Conservation (phyloP, 2,329 filamentous ascomycete genomes). For the Bipolaris victoriae region DNA sequence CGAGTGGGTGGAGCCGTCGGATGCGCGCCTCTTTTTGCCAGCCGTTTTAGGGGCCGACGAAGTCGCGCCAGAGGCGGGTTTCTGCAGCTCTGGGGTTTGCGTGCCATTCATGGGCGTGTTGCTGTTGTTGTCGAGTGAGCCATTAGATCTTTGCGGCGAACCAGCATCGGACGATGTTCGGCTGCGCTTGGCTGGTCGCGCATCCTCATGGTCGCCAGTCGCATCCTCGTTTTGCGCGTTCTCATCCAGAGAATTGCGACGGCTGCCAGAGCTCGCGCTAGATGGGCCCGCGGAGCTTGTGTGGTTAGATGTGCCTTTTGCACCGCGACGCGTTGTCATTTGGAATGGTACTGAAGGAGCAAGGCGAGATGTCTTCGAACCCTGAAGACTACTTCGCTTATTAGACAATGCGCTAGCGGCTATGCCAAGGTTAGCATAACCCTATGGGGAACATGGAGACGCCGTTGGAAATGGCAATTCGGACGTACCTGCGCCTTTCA, state of each 20-base stretch:
- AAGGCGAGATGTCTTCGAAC: constrained; percentile 49
- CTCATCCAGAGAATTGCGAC: constrained; percentile 49
- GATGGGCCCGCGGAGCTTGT: constrained; percentile 45
- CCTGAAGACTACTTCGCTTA: constrained; percentile 47
- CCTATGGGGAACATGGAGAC: constrained; percentile 24
- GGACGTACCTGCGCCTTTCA: constrained; percentile 31
- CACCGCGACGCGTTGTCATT: constrained; percentile 57
- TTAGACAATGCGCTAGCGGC: constrained; percentile 42
- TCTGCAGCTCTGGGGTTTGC: constrained; percentile 34
- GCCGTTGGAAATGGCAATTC: constrained; percentile 12
- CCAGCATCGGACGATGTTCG: constrained; percentile 48
- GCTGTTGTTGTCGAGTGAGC: constrained; percentile 34
- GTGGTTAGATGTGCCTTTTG: constrained; percentile 47
- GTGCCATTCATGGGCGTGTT: constrained; percentile 34
- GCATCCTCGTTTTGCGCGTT: constrained; percentile 38
- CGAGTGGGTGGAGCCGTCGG: constrained; percentile 40
- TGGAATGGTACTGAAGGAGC: constrained; percentile 56
- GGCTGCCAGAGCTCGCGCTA: constrained; percentile 45
- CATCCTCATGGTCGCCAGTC: constrained; percentile 42
- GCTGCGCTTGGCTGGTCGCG: constrained; percentile 47
- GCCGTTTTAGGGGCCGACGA: constrained; percentile 30
- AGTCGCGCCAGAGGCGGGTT: constrained; percentile 25
- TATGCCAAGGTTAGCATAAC: constrained; percentile 47
- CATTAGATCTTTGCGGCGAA: constrained; percentile 43
- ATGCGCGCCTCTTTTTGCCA: constrained; percentile 43